Conservation (phyloP, 108 stramenopile species). For the Cylindrotheca closterium region DNA sequence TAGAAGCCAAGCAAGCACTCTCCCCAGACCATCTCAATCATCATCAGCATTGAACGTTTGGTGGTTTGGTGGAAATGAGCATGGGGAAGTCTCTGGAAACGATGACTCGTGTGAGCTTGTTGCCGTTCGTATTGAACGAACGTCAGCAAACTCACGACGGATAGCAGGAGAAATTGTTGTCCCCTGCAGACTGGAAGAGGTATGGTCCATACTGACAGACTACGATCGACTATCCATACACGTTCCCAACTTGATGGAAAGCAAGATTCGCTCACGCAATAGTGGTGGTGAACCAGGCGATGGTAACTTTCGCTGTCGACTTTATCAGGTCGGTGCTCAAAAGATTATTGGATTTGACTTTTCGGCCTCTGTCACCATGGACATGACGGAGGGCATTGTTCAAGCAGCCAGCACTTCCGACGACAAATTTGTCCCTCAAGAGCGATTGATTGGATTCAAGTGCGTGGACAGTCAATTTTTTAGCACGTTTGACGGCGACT, state of each 20-base stretch:
- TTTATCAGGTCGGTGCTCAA: constrained; percentile 91
- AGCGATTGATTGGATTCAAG: constrained; percentile 65
- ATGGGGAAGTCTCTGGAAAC: constrained; percentile 23
- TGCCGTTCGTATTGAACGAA: constrained; percentile 81
- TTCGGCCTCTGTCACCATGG: constrained; percentile 85
- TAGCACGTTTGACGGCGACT: constrained; percentile 81
- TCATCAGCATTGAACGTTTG: constrained; percentile 38
- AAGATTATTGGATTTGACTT: constrained; percentile 94
- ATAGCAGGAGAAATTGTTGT: constrained; percentile 83
- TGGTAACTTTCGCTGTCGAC: constrained; percentile 51
- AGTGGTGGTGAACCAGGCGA: constrained; percentile 40
- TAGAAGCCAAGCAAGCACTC: too few relatives aligned
- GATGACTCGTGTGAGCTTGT: constrained; percentile 56
- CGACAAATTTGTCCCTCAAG: not conserved
- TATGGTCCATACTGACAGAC: constrained; percentile 90
- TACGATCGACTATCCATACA: constrained; percentile 82
- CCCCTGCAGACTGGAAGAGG: constrained; percentile 51
- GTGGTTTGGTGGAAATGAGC: constrained; percentile 57
- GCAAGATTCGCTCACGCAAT: constrained; percentile 29
- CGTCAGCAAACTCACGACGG: constrained; percentile 77
- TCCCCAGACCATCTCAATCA: too few relatives aligned
- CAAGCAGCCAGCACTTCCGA: constrained; percentile 4
- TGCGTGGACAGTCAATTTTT: constrained; percentile 88
- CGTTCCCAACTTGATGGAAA: constrained; percentile 90
- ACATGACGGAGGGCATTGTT: constrained; percentile 76